Evolutionary conservation across 495 filamentous ascomycete genomes (phyloP).

Genomic region (Penicillium turbatum): DNA sequence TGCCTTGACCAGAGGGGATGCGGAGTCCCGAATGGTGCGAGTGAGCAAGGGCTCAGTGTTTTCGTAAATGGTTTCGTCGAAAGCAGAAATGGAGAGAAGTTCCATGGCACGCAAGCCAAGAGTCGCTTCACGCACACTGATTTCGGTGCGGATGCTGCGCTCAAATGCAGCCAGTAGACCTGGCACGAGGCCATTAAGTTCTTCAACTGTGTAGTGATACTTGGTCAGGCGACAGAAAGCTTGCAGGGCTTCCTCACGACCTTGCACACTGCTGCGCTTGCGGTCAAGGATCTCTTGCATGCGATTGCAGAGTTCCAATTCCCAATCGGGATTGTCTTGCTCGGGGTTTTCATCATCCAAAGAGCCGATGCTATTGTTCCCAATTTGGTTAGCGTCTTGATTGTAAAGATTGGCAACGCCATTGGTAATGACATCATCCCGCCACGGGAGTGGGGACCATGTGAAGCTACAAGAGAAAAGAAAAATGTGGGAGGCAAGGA

Average conservation of each 20-base stretch:
- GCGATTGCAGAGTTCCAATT: slow-evolving; percentile 62
- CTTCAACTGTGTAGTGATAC: slow-evolving; percentile 65
- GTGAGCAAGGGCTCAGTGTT: slow-evolving; percentile 61
- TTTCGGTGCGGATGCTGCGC: slow-evolving; percentile 66
- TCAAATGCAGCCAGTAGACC: slow-evolving; percentile 71
- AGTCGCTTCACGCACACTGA: slow-evolving; percentile 67
- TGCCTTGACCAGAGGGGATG: slow-evolving; percentile 60
- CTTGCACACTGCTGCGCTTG: slow-evolving; percentile 77
- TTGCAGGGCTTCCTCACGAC: slow-evolving; percentile 67
- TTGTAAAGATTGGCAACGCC: slow-evolving; percentile 7
- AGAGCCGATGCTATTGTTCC: slow-evolving; percentile 31
- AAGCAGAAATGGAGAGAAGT: slow-evolving; percentile 68
- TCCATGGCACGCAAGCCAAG: slow-evolving; percentile 71
- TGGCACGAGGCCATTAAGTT: slow-evolving; percentile 53
- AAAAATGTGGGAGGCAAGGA: slow-evolving; percentile 9
- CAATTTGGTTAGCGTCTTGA: slow-evolving; percentile 9
- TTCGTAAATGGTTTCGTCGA: slow-evolving; percentile 67
- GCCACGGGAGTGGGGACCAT: slow-evolving; percentile 24
- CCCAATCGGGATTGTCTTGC: slow-evolving; percentile 55
- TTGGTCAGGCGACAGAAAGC: slow-evolving; percentile 70
- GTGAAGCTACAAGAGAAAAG: slow-evolving; percentile 8
- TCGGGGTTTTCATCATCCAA: slow-evolving; percentile 61
- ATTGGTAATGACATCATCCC: slow-evolving; percentile 38
- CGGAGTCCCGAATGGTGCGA: slow-evolving; percentile 63
- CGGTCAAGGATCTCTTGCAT: slow-evolving; percentile 80